Evolutionary conservation across 257 asterid genomes (phyloP), one percentile per base, ranked within the genome.

Genomic region (Haberlea rhodopensis): DNA sequence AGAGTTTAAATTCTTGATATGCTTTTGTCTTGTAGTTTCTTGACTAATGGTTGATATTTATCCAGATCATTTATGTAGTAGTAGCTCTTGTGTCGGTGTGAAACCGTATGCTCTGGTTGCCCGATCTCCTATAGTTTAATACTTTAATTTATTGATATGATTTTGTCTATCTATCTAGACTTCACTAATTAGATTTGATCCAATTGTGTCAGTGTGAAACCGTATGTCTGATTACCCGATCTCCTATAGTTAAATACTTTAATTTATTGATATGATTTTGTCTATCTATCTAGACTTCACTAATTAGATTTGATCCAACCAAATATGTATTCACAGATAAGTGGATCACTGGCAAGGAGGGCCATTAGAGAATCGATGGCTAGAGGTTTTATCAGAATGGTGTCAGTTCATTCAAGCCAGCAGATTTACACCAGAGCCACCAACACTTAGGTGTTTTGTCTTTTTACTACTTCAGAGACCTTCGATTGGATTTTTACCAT

Each of bases 391-490:
- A 79, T 80, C 75, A 72, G 88, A 58, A 82, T 82, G 88, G 88
- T 82, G 2, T 82, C 88, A 0, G 82, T 79, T 20, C 88, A 82
- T 26, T 64, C 88, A 21, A 80, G 88, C 80, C 88, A 82, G 80
- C 84, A 82, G 81, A 82, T 82, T 21, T 82, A 82, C 75, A 82
- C 88, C 66, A 75, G 85, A 65, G 88, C 88, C 24, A 82, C 88
- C 8, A 82, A 82, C 70, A 80, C 88, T 61, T 82, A 75, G 49
- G 66, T 52, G 60, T 22, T 6, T 0, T 60, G 22, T 61, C 18
- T 73, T 53, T 4, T 15, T 13, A 34, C 24, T 31, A 21, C 18
- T 31, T 19, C 32, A 23, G 52, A 13, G 53, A 11, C 45, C 55
- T 62, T 61, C 27, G 5, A 43, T 27, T 72, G 61, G 66, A 31